Evolutionary conservation across 768 basidiomycete species (phyloP), one percentile per base, ranked within the genome.

Genomic region (Russula emetica): DNA sequence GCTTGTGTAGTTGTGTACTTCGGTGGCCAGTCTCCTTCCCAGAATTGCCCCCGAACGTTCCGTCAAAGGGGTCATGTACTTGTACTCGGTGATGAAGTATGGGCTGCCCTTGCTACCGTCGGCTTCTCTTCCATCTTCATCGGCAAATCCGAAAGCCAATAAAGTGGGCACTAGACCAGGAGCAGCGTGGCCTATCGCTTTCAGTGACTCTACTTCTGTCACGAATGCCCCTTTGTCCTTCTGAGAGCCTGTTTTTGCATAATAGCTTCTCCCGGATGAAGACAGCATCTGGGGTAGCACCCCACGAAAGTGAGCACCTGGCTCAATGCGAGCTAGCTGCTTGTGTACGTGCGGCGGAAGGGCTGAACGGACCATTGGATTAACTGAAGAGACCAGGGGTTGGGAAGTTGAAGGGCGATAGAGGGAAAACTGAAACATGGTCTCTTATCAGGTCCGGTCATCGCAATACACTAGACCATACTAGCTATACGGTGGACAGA

Each of bases 51-150:
- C 85, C 18, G 83, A 75, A 18, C 72, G 66, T 26, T 74, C 71
- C 18, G 79, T 78, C 16, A 92, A 75, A 38, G 77, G 68, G 0
- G 74, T 71, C 20, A 91, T 74, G 44, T 84, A 77, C 71, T 84
- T 89, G 78, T 88, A 90, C 71, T 91, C 86, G 0, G 86, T 87
- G 52, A 92, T 79, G 74, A 91, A 87, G 71, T 80, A 87, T 0
- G 88, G 87, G 40, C 69, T 73, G 14, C 79, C 81, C 24, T 72
- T 70, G 22, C 64, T 65, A 8, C 72, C 67, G 14, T 74, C 70
- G 22, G 69, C 64, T 63, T 72, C 71, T 22, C 69, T 69, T 20
- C 70, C 62, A 24, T 70, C 66, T 14, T 64, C 30, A 55, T 72
- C 72, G 45, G 72, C 67, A 34, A 78, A 60, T 5, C 85, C 86